Evolutionary conservation across 441 rosid genomes (phyloP).

Genomic region (Gossypium lobatum): DNA sequence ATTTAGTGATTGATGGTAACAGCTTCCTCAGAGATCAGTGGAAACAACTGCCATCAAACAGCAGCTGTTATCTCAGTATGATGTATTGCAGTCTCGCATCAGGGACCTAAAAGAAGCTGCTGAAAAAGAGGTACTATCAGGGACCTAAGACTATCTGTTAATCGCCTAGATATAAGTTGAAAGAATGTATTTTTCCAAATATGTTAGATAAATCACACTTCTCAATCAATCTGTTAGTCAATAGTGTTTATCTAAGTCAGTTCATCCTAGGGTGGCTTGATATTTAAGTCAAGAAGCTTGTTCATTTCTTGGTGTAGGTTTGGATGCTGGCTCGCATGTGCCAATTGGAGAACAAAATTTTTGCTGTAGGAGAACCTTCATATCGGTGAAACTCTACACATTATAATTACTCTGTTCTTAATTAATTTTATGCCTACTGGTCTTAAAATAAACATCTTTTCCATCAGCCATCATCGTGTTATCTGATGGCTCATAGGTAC

Average conservation of each 20-base stretch:
- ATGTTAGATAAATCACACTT: not conserved
- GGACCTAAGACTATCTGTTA: not conserved
- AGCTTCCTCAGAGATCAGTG: constrained; percentile 81
- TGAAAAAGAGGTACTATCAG: constrained; percentile 72
- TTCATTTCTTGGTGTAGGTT: constrained; percentile 40
- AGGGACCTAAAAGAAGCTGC: constrained; percentile 68
- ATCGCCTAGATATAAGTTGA: not conserved
- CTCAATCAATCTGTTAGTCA: not conserved
- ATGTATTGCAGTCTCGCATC: constrained; percentile 79
- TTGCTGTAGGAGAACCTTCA: constrained; percentile 88
- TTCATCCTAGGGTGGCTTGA: not conserved
- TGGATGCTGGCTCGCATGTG: constrained; percentile 97
- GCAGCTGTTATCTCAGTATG: constrained; percentile 83
- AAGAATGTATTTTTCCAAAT: not conserved
- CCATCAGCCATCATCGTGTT: not conserved
- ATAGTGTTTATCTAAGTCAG: not conserved
- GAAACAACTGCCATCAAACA: constrained; percentile 67
- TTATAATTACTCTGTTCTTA: constrained; percentile 8
- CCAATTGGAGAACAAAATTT: constrained; percentile 94
- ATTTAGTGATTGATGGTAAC: constrained; percentile 28
- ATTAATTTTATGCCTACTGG: not conserved
- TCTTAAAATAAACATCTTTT: not conserved
- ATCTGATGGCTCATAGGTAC: not conserved
- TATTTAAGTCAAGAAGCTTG: constrained; percentile 9
- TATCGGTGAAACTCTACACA: constrained; percentile 54